Evolutionary conservation across 2,329 filamentous ascomycete species (phyloP), one percentile per base, ranked within the genome.

Genomic region (Aspergillus puulaauensis): DNA sequence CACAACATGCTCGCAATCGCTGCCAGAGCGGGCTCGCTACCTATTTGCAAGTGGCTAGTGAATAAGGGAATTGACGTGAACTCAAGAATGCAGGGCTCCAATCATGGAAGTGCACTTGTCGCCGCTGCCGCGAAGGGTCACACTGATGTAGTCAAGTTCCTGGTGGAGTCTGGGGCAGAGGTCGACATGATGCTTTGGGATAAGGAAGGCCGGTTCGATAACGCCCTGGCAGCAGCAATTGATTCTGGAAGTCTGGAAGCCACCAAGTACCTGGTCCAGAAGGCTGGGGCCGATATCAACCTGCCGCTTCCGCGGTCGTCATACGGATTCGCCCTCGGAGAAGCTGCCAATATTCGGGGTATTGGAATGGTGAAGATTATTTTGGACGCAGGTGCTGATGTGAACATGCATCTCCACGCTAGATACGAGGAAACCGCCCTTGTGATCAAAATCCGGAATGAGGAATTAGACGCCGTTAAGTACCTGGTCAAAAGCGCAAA

Each of bases 1-100:
- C 57, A 57, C 8, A 40, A 55, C 39, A 39, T 59, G 3, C 57
- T 61, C n/a, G 48, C 54, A 2, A 17, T 60, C 17, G 60, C 60
- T 39, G 51, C 60, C 15, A 35, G 37, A 5, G 48, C 6, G 4
- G 54, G 57, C 0, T 60, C 41, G 21, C 12, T 43, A 7, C 5
- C 9, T 6, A 58, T 60, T 17, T 60, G 57, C 52, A 57, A 51
- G 23, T 41, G 7, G 3, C 47, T 62, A 12, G n/a, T 62, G 9
- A 37, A 58, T 2, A 47, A 23, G n/a, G 51, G 54, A 14, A 15
- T 46, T 21, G 33, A 48, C 31, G 43, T 52, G 8, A 48, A 57
- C 14, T 24, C 21, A 14, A 17, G 8, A 9, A 11, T 14, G 11
- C 4, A 51, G 15, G 37, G 37, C 7, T 17, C 3, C 4, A 3